A percentile compares a stretch with the other conserved stretches of the same genome.
Conservation (phyloP, 345 rosid genomes). For the Passiflora organensis region DNA sequence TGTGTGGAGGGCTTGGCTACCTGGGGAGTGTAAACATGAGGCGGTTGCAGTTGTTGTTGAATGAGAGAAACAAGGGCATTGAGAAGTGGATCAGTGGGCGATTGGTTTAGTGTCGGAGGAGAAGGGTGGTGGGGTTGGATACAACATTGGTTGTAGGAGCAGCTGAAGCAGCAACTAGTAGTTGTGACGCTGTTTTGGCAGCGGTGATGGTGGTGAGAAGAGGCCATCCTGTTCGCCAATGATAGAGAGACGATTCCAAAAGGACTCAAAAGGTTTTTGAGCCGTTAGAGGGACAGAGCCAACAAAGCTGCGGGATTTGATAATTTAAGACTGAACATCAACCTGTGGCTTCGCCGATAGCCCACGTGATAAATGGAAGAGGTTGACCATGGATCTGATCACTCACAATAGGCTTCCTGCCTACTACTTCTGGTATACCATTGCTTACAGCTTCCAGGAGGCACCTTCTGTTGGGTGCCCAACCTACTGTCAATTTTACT, state of each 20-base stretch:
- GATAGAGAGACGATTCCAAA: not conserved
- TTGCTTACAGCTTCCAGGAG: no score
- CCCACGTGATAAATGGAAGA: no score
- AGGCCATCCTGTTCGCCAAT: conserved; percentile 1
- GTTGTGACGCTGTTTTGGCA: conserved; percentile 14
- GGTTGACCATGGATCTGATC: no score
- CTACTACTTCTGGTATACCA: no score
- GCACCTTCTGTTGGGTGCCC: no score
- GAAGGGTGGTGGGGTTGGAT: conserved; percentile 16
- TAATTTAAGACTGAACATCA: not conserved
- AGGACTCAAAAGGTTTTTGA: conserved; percentile 1
- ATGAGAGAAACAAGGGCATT: conserved; percentile 42
- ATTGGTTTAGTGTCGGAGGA: conserved; percentile 16
- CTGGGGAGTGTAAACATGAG: conserved; percentile 13
- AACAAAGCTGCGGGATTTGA: no score
- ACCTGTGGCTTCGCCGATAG: no score
- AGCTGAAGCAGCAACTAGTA: conserved; percentile 24
- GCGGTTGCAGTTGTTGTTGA: conserved; percentile 30
- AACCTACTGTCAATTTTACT: no score
- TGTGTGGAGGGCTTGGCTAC: conserved; percentile 9
- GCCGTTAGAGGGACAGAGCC: not conserved
- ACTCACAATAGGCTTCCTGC: no score
- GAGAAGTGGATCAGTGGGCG: conserved; percentile 39
- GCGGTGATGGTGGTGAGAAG: conserved; percentile 17
- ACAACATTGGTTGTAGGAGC: conserved; percentile 34